phyloP scores from a whole-genome alignment of 192 early-diverging fungal species.

The Linnemannia hyalina region DNA sequence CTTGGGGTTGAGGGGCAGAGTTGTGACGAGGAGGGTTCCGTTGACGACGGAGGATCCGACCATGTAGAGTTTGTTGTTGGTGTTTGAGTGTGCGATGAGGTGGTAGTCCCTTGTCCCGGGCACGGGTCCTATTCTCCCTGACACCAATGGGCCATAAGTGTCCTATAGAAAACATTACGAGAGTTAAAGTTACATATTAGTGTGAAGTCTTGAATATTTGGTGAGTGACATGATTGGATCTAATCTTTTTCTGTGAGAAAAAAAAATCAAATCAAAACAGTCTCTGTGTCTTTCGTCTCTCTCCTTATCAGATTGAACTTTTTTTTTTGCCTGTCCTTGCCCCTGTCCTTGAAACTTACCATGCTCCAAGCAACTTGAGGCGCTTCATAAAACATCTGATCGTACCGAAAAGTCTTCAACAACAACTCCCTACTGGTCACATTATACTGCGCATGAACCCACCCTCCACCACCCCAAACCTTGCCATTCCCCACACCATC shows the following conservation, averaged over 20 bases:
- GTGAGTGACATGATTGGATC: neutral
- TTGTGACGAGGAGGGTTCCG: neutral
- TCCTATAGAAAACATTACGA: neutral
- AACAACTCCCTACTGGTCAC: neutral
- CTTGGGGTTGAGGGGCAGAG: neutral
- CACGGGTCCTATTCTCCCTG: neutral
- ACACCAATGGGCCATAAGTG: neutral
- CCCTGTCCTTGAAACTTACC: neutral
- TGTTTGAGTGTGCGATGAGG: neutral
- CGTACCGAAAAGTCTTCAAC: neutral
- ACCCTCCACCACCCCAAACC: neutral
- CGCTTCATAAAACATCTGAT: neutral
- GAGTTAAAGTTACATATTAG: neutral
- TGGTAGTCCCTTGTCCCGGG: neutral
- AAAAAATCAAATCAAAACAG: neutral
- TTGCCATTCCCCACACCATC: neutral
- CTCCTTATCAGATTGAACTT: neutral
- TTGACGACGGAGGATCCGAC: neutral
- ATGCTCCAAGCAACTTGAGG: neutral
- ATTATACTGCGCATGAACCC: neutral
- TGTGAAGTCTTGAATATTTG: neutral
- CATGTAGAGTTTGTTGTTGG: neutral
- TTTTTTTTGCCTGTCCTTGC: too few species aligned
- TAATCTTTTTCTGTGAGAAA: neutral
- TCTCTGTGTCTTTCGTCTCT: neutral